These are phyloP conservation scores for Protoeuglena noctilucae DNA, from an alignment of 139 green algal genomes.

Conservation along the genomic window DNA sequence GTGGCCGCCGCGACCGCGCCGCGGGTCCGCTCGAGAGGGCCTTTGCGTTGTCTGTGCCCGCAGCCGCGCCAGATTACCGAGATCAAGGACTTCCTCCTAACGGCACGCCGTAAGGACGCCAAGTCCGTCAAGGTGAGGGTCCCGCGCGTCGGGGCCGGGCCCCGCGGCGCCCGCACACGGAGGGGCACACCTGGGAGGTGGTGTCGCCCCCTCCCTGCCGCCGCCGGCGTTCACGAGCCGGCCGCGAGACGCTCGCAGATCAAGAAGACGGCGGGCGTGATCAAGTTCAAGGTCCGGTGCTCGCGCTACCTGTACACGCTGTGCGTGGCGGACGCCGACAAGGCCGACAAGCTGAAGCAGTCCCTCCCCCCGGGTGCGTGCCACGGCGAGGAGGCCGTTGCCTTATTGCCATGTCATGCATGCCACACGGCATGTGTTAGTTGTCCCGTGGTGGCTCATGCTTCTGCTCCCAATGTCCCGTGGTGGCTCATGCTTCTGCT, in stretches of 20 bases:
- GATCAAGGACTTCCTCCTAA: slow-evolving; percentile 99
- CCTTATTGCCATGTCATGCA: too few relatives aligned
- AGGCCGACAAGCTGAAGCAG: slow-evolving; percentile 99
- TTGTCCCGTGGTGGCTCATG: too few relatives aligned
- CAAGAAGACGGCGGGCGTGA: slow-evolving; percentile 82
- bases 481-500: too few relatives aligned
- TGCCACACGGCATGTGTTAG: too few relatives aligned
- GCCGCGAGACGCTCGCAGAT: too few relatives aligned
- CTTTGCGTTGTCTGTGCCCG: too few relatives aligned
- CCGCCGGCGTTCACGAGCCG: too few relatives aligned
- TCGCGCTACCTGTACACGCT: slow-evolving; percentile 96
- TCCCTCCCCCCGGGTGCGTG: slow-evolving; percentile 82
- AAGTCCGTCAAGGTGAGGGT: slow-evolving; percentile 74
- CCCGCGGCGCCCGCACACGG: neutral
- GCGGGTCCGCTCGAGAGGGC: too few relatives aligned
- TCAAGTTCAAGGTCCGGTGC: slow-evolving; percentile 99
- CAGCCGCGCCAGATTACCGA: slow-evolving; percentile 97
- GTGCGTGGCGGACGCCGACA: slow-evolving; percentile 87
- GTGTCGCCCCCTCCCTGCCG: slow-evolving; percentile 8
- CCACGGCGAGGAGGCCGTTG: neutral
- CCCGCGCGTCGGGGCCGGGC: neutral
- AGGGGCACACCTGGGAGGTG: neutral
- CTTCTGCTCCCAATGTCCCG: too few relatives aligned
- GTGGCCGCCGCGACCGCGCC: too few relatives aligned
- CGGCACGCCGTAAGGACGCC: slow-evolving; percentile 89